Percentiles rank a stretch among this genome's conserved stretches.
These are phyloP conservation scores for Aspergillus carbonarius DNA, from an alignment of 2,329 filamentous ascomycete genomes.

Conservation along the genomic window DNA sequence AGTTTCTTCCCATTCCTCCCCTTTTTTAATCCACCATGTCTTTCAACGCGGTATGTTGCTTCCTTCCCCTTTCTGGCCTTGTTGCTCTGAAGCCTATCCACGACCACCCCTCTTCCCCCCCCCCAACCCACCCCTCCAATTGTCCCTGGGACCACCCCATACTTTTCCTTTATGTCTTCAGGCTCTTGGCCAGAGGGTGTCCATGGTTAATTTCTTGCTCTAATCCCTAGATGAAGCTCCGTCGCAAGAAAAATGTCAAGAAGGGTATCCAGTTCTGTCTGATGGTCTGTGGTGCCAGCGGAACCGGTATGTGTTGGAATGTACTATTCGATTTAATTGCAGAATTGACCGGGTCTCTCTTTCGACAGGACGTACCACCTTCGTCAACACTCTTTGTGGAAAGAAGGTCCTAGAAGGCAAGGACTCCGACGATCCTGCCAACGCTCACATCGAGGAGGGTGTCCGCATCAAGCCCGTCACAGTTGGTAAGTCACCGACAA, in stretches of 20 bases:
- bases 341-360: slow-evolving; percentile 14
- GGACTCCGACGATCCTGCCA: slow-evolving; percentile 85
- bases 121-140: slow-evolving; percentile 20
- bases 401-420: slow-evolving; percentile 88
- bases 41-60: slow-evolving; percentile 53
- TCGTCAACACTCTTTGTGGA: slow-evolving; percentile 98
- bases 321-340: slow-evolving; percentile 4
- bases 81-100: slow-evolving; percentile 19
- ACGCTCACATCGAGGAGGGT: slow-evolving; percentile 90
- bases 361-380: slow-evolving; percentile 82
- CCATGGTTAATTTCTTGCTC: slow-evolving; percentile 14
- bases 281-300: slow-evolving; percentile 99
- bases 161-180: background rate
- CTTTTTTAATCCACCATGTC: slow-evolving; percentile 48
- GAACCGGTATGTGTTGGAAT: slow-evolving; percentile 70
- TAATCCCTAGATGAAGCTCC: slow-evolving; percentile 76
- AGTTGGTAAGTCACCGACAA: slow-evolving; percentile 67
- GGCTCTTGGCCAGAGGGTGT: background rate
- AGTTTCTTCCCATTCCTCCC: slow-evolving; percentile 20
- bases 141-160: slow-evolving; percentile 6
- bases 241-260: slow-evolving; percentile 99
- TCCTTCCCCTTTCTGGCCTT: slow-evolving; percentile 24
- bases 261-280: slow-evolving; percentile 99
- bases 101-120: slow-evolving; percentile 3
- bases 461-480: slow-evolving; percentile 99